A percentile compares a stretch with the other conserved stretches of the same genome.
Evolutionary conservation across 805 yeast species (phyloP).

Genomic region (Nakazawaea sp.): DNA sequence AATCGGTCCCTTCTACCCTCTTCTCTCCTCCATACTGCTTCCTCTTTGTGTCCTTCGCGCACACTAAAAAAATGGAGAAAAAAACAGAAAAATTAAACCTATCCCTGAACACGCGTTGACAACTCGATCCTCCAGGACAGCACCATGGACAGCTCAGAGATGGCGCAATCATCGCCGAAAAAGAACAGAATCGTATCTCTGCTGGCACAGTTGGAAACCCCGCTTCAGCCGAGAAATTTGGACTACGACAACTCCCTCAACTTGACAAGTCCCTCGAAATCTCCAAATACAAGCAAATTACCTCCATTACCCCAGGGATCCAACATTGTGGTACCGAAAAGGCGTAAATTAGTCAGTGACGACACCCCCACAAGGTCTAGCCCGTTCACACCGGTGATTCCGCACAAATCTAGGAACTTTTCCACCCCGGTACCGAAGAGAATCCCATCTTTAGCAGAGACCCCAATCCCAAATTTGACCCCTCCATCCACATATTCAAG

Average conservation of each 20-base stretch:
- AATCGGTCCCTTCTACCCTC: too few relatives aligned
- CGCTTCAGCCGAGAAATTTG: neutral
- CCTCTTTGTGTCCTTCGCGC: too few relatives aligned
- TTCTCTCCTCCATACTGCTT: too few relatives aligned
- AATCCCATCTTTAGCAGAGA: conserved; percentile 6
- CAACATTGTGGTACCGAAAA: conserved; percentile 7
- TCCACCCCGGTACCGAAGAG: conserved; percentile 10
- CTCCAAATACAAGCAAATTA: conserved; percentile 2
- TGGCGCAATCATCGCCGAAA: too few relatives aligned
- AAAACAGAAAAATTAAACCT: too few relatives aligned
- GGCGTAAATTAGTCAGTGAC: conserved; percentile 8
- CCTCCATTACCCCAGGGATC: conserved; percentile 9
- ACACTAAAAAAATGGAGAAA: too few relatives aligned
- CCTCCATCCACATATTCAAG: conserved; percentile 4
- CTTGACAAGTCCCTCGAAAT: conserved; percentile 10
- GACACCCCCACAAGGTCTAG: conserved; percentile 1
- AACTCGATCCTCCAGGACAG: too few relatives aligned
- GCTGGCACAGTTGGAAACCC: too few relatives aligned
- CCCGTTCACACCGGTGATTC: conserved; percentile 1
- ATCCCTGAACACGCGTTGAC: too few relatives aligned
- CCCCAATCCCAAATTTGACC: conserved; percentile 10
- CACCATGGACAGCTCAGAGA: too few relatives aligned
- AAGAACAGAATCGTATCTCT: too few relatives aligned
- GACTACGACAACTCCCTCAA: too few relatives aligned
- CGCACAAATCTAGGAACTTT: conserved; percentile 6